A percentile compares a stretch with the other conserved stretches of the same genome.
Conservation (phyloP, 495 filamentous ascomycete species). For the Annulohypoxylon moriforme region DNA sequence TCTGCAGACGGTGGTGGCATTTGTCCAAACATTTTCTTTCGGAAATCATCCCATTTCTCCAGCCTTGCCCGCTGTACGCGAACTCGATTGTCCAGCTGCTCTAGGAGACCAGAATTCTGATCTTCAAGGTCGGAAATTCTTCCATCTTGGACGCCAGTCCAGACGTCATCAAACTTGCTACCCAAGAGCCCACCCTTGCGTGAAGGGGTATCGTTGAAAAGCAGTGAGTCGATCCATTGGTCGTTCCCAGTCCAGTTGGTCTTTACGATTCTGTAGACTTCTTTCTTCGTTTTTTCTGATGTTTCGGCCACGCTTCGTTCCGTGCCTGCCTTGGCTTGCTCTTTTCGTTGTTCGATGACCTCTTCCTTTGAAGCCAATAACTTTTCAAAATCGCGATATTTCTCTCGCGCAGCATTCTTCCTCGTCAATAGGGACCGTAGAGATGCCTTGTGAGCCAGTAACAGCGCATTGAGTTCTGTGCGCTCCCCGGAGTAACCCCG, state of each 20-base stretch:
- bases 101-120: conserved; percentile 60
- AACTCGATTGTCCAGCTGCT: conserved; percentile 72
- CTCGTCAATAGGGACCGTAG: conserved; percentile 63
- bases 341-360: conserved; percentile 55
- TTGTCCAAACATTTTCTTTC: conserved; percentile 59
- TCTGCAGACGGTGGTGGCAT: conserved; percentile 38
- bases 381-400: conserved; percentile 67
- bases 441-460: conserved; percentile 76
- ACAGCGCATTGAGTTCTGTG: conserved; percentile 70
- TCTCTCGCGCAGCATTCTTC: conserved; percentile 65
- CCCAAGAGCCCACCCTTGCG: conserved; percentile 72
- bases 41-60: conserved; percentile 77
- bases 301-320: conserved; percentile 39
- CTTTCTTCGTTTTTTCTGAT: conserved; percentile 53
- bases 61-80: conserved; percentile 71
- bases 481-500: conserved; percentile 69
- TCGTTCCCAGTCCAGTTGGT: conserved; percentile 81
- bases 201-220: conserved; percentile 70
- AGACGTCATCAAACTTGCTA: conserved; percentile 72
- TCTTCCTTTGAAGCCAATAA: conserved; percentile 64
- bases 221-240: conserved; percentile 73
- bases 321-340: conserved; percentile 50
- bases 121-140: conserved; percentile 63
- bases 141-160: conserved; percentile 68
- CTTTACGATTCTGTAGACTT: conserved; percentile 64